phyloP scores from a whole-genome alignment of 768 basidiomycete genomes.

The Kwoniella newhampshirensis region DNA sequence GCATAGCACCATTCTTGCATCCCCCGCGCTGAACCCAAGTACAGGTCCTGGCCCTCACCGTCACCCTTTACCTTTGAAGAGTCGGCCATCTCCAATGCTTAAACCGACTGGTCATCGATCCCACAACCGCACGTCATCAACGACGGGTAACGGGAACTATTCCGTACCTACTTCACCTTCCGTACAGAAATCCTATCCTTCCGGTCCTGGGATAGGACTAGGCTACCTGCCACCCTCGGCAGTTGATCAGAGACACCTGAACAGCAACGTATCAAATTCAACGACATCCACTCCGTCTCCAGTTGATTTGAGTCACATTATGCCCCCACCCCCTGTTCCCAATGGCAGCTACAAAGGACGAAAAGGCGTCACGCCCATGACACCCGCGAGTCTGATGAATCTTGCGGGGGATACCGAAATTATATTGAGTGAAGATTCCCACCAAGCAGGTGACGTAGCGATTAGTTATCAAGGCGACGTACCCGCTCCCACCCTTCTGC shows the following conservation, averaged over 20 bases:
- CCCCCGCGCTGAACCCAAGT: conserved; percentile 10
- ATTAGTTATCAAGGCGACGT: neutral
- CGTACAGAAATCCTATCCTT: conserved; percentile 22
- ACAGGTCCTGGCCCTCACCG: conserved; percentile 31
- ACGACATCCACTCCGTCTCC: conserved; percentile 66
- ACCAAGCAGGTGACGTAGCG: neutral
- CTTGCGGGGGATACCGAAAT: conserved; percentile 61
- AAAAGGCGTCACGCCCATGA: conserved; percentile 66
- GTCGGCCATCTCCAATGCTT: conserved; percentile 51
- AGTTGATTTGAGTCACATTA: conserved; percentile 66
- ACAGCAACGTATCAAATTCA: conserved; percentile 9
- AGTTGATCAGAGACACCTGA: conserved; percentile 26
- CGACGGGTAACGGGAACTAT: conserved; percentile 13
- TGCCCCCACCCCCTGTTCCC: conserved; percentile 79
- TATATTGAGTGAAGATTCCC: no score
- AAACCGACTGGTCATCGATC: conserved; percentile 46
- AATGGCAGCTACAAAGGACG: conserved; percentile 4
- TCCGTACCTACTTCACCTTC: conserved; percentile 34
- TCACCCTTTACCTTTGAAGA: conserved; percentile 35
- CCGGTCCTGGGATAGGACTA: conserved; percentile 15
- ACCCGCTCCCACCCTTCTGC: conserved; percentile 2
- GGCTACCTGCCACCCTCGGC: conserved; percentile 34
- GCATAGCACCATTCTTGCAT: conserved; percentile 13
- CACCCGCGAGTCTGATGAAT: conserved; percentile 91
- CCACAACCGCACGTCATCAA: conserved; percentile 16